Base-by-base conservation (phyloP, 1,284 basidiomycete species). In the Hypsizygus ulmarius region DNA sequence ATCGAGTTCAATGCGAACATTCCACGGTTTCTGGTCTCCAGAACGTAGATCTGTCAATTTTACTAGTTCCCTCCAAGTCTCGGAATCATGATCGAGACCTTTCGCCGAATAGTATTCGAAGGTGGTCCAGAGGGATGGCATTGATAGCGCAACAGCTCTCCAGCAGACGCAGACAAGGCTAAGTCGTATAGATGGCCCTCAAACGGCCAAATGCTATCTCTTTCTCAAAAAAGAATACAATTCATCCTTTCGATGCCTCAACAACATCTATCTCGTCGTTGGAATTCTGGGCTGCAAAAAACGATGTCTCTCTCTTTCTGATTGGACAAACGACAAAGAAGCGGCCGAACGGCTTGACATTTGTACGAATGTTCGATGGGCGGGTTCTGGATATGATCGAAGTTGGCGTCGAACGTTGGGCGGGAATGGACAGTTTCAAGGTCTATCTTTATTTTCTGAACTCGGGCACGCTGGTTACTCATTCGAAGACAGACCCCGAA, bases 301-400 rank as follows among this genome's bases (percentile, higher is more conserved):
- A 99, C 70, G 97, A 99, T 60, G 94, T 95, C 1, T 86, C 84
- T 3, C 73, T 99, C 60, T 97, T 98, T 63, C 71, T 97, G 10
- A 75, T 98, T 35, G 96, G 93, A 1, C 89, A 95, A 62, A 92
- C 88, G 61, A 91, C 87, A 41, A 99, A 99, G 73, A 99, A 99
- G 68, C 75, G 95, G 45, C 95, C 95, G 11, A 80, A 98, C 62
- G 87, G 91, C 45, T 66, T 99, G 48, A 85, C 89, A 2, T 86
- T 97, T 60, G 87, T 87, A 10, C 73, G 97, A 46, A 94, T 89
- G 78, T 99, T 89, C 59, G 90, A 97, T 60, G 80, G 84, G 25
- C 77, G 83, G 59, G 82, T 98, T 16, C 73, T 99, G 61, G 97
- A 99, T 66, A 95, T 97, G 90, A 79, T 93, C 51, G 97, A 99